Conservation (phyloP, 2,329 filamentous ascomycete genomes). For the Aureobasidium sp. region DNA sequence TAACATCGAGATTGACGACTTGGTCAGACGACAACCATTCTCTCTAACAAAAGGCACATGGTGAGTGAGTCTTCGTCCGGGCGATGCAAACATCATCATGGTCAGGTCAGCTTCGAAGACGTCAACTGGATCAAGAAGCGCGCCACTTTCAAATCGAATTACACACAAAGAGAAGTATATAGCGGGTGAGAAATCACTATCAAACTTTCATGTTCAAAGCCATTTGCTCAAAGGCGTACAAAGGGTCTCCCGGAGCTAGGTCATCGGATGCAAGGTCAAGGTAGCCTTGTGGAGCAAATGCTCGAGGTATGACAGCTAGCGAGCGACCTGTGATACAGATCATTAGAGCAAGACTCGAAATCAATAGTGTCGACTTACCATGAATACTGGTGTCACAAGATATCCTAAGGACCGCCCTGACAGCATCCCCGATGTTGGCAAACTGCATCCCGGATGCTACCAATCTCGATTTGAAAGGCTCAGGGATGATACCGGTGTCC, state of each 20-base stretch:
- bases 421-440: conserved; percentile 22
- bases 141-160: no score
- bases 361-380: conserved; percentile 15
- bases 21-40: no score
- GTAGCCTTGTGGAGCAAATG: conserved; percentile 19
- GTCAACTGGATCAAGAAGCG: no score
- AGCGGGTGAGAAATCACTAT: no score
- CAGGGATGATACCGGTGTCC: conserved; percentile 22
- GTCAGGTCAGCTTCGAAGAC: no score
- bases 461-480: conserved; percentile 17
- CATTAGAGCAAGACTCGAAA: no score
- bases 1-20: no score
- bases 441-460: conserved; percentile 19
- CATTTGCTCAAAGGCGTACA: background rate
- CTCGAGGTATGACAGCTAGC: conserved; percentile 20
- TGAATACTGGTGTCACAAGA: conserved; percentile 21
- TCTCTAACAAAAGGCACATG: no score
- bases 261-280: conserved; percentile 21
- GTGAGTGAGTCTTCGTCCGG: no score
- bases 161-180: no score
- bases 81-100: no score
- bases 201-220: background rate
- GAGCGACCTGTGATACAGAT: conserved; percentile 20
- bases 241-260: background rate
- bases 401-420: conserved; percentile 21